These are phyloP conservation scores for Komagataella kurtzmanii DNA, from an alignment of 805 yeast species.

Conservation along the genomic window DNA sequence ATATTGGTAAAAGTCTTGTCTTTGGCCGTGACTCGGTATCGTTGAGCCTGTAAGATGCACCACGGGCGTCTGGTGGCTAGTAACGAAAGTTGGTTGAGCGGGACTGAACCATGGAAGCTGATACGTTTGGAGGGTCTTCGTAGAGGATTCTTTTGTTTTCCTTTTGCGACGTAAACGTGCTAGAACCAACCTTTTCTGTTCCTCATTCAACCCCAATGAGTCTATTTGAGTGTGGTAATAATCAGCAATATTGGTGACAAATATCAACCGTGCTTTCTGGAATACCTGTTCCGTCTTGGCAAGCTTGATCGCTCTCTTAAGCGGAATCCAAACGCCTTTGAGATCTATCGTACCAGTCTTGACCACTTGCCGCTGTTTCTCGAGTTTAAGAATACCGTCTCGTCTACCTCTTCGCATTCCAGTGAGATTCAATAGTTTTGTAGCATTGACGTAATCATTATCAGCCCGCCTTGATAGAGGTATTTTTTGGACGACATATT, in stretches of 20 bases:
- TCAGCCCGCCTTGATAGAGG: slow-evolving; percentile 65
- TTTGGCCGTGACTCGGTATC: background rate
- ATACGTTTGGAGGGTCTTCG: background rate
- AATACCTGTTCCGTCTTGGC: slow-evolving; percentile 70
- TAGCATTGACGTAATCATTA: slow-evolving; percentile 76
- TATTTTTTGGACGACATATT: slow-evolving; percentile 72
- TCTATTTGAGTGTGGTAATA: background rate
- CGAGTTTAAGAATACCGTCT: slow-evolving; percentile 72
- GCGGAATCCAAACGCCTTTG: slow-evolving; percentile 85
- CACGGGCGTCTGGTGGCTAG: background rate
- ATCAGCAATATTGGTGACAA: slow-evolving; percentile 26
- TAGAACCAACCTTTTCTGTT: background rate
- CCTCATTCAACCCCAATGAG: background rate
- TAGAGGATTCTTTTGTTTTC: background rate
- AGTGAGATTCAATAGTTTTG: slow-evolving; percentile 69
- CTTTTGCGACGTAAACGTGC: background rate
- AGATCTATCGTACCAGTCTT: slow-evolving; percentile 80
- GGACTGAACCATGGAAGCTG: background rate
- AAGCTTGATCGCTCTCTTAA: slow-evolving; percentile 68
- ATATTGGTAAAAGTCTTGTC: slow-evolving; percentile 24
- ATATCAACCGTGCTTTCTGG: slow-evolving; percentile 51
- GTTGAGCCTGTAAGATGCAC: background rate
- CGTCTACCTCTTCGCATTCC: slow-evolving; percentile 80
- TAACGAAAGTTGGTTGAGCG: background rate
- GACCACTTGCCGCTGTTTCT: slow-evolving; percentile 65